Percentiles rank a stretch among this genome's conserved stretches.
These are phyloP conservation scores for Fusarium longipes DNA, from an alignment of 2,329 filamentous ascomycete species.

Conservation along the genomic window DNA sequence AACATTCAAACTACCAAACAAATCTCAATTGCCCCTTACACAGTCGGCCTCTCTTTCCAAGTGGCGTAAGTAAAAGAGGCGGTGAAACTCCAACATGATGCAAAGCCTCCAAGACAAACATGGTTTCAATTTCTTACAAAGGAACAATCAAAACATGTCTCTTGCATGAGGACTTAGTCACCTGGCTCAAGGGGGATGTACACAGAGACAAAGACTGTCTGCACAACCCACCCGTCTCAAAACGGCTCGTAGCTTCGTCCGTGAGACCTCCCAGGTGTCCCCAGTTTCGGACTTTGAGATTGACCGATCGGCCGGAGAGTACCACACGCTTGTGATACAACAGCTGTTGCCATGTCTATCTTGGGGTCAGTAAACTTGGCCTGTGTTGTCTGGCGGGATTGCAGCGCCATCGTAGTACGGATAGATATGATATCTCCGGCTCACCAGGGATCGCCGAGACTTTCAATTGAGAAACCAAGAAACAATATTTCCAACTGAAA, in stretches of 20 bases:
- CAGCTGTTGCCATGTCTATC: not conserved
- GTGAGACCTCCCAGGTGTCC: conserved; percentile 8
- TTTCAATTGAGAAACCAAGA: not conserved
- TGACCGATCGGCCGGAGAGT: conserved; percentile 8
- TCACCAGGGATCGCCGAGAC: not conserved
- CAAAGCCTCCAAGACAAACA: not conserved
- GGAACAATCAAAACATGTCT: not conserved
- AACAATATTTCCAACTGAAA: not conserved
- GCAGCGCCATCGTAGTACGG: conserved; percentile 10
- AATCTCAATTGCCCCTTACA: not conserved
- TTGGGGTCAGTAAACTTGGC: not conserved
- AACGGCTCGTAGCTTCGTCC: not conserved
- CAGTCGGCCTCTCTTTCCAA: not conserved
- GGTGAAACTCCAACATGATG: not conserved
- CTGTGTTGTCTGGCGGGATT: conserved; percentile 4
- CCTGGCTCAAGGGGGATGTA: too few relatives aligned
- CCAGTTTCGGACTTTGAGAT: conserved; percentile 9
- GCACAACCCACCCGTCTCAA: conserved; percentile 19
- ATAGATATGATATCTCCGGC: not conserved
- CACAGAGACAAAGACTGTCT: not conserved
- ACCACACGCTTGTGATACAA: conserved; percentile 20
- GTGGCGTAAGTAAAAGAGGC: not conserved
- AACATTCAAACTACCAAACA: not conserved
- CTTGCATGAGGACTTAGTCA: not conserved
- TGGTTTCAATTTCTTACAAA: not conserved